Evolutionary conservation across 129 eudicot genomes (phyloP).

Genomic region (Deinandra increscens): DNA sequence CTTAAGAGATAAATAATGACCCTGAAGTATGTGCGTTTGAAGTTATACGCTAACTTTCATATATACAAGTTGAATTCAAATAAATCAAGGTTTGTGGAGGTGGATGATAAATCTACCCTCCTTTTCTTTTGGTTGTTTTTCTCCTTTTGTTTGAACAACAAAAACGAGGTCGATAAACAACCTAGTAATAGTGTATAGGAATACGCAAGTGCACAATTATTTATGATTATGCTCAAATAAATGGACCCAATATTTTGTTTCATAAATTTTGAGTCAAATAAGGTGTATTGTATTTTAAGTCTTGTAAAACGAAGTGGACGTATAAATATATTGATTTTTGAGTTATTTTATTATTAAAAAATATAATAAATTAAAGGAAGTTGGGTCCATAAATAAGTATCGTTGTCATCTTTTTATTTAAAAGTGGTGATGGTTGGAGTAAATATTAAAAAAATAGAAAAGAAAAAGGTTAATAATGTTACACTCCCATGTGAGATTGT

Average conservation of each 20-base stretch:
- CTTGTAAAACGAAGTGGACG: background rate
- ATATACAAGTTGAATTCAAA: too few relatives aligned
- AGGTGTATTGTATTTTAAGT: conserved; percentile 1
- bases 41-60: too few relatives aligned
- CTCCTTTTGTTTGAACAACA: too few relatives aligned
- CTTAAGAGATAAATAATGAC: too few relatives aligned
- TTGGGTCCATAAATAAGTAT: conserved; percentile 13
- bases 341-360: background rate
- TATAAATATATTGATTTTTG: background rate
- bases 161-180: too few relatives aligned
- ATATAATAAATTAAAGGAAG: background rate
- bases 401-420: conserved; percentile 15
- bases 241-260: background rate
- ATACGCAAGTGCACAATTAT: background rate
- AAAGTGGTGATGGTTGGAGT: conserved; percentile 21
- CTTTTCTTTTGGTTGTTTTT: too few relatives aligned
- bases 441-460: background rate
- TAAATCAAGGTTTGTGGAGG: too few relatives aligned
- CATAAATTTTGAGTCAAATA: background rate
- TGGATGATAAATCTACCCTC: too few relatives aligned
- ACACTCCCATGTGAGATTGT: conserved; percentile 35
- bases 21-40: too few relatives aligned
- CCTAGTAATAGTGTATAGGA: too few relatives aligned
- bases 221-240: background rate
- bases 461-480: conserved; percentile 25